These are phyloP conservation scores for Choanephora cucurbitarum DNA, from an alignment of 371 early-diverging fungal genomes.

Conservation along the genomic window DNA sequence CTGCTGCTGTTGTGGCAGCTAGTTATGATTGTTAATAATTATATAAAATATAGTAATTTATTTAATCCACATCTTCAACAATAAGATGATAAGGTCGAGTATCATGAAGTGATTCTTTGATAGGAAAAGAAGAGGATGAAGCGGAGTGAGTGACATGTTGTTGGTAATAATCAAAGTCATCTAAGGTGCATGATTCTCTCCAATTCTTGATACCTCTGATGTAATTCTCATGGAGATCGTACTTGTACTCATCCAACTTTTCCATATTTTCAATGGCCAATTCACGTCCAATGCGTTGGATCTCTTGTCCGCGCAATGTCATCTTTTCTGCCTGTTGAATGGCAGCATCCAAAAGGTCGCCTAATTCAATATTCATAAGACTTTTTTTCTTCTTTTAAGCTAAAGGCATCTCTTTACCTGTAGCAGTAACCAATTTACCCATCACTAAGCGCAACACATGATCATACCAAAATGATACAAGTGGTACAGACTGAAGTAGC, in stretches of 20 bases:
- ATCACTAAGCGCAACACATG: constrained; percentile 58
- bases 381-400: too few species aligned
- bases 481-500: constrained; percentile 61
- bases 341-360: constrained; percentile 62
- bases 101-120: constrained; percentile 3
- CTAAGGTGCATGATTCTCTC: constrained; percentile 25
- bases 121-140: neutral
- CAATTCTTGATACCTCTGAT: constrained; percentile 41
- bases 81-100: too few species aligned
- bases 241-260: constrained; percentile 43
- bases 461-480: constrained; percentile 70
- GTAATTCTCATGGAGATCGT: constrained; percentile 46
- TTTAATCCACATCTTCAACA: neutral
- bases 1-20: constrained; percentile 41
- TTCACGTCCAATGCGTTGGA: constrained; percentile 45
- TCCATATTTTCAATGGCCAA: constrained; percentile 49
- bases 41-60: neutral
- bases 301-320: constrained; percentile 43
- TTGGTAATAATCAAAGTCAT: neutral
- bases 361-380: too few species aligned
- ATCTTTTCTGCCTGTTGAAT: constrained; percentile 48
- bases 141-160: too few species aligned
- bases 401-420: constrained; percentile 32
- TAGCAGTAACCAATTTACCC: constrained; percentile 56
- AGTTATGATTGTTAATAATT: constrained; percentile 25